Percentiles rank a stretch among this genome's conserved stretches.
Conservation (phyloP, 768 basidiomycete species). For the Phlebiopsis gigantea region DNA sequence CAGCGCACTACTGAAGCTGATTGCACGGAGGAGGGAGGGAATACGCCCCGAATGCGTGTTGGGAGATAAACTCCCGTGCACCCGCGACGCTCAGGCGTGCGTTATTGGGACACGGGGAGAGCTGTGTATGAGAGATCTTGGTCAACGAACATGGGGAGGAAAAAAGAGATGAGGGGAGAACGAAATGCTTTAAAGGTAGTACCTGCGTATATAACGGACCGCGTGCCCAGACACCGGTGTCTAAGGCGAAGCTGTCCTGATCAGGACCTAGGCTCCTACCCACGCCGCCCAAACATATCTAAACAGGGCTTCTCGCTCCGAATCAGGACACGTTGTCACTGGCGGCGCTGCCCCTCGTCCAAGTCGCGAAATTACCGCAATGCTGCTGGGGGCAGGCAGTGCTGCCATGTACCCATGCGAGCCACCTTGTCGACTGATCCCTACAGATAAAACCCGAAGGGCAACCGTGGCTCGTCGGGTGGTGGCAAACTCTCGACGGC, state of each 20-base stretch:
- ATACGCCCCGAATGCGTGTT: constrained; percentile 30
- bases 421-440: neutral
- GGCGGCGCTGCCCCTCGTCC: constrained; percentile 1
- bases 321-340: neutral
- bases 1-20: constrained; percentile 11
- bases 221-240: constrained; percentile 2
- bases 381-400: neutral
- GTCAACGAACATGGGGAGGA: constrained; percentile 8
- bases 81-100: constrained; percentile 52
- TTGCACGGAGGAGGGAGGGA: constrained; percentile 2
- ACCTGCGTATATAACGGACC: constrained; percentile 6
- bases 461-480: neutral
- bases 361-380: constrained; percentile 14
- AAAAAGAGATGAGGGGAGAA: constrained; percentile 13
- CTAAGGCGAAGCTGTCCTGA: neutral
- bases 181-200: constrained; percentile 7
- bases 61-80: constrained; percentile 27
- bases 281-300: neutral
- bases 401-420: constrained; percentile 1
- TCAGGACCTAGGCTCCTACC: constrained; percentile 4
- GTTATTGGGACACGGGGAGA: constrained; percentile 40
- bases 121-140: constrained; percentile 16
- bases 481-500: neutral
- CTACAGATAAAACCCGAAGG: constrained; percentile 3
- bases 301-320: constrained; percentile 9